These are phyloP conservation scores for Macrotyloma uniflorum DNA, from an alignment of 306 rosid genomes.

Conservation along the genomic window DNA sequence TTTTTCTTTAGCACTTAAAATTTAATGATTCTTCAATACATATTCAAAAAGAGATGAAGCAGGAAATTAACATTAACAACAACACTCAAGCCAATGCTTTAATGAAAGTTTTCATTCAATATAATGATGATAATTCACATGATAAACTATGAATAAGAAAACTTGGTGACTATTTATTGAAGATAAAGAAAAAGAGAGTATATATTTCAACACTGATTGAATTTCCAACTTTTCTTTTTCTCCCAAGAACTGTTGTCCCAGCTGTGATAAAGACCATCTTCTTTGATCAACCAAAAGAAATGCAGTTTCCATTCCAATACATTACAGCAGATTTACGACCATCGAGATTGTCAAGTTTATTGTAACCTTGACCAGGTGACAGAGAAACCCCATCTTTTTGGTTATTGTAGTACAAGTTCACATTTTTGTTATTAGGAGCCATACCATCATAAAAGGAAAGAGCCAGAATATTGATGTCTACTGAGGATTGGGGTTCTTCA, in stretches of 20 bases:
- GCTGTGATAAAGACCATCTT: slow-evolving; percentile 24
- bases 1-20: no score
- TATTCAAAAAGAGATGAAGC: no score
- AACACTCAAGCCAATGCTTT: no score
- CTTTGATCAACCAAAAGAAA: neutral
- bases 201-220: neutral
- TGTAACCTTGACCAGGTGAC: neutral
- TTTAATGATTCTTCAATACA: no score
- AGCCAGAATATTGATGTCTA: no score
- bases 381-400: neutral
- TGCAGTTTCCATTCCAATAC: neutral
- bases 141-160: no score
- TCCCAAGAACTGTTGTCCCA: neutral
- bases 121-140: no score
- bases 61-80: no score
- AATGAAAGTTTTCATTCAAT: no score
- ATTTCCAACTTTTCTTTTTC: neutral
- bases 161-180: no score
- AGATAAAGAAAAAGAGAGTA: no score
- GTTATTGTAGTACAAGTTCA: neutral
- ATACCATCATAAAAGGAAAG: neutral
- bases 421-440: neutral
- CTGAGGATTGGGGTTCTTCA: no score
- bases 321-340: neutral
- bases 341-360: neutral